Evolutionary conservation across 2,329 filamentous ascomycete genomes (phyloP).

Genomic region (Bisporella sp.): DNA sequence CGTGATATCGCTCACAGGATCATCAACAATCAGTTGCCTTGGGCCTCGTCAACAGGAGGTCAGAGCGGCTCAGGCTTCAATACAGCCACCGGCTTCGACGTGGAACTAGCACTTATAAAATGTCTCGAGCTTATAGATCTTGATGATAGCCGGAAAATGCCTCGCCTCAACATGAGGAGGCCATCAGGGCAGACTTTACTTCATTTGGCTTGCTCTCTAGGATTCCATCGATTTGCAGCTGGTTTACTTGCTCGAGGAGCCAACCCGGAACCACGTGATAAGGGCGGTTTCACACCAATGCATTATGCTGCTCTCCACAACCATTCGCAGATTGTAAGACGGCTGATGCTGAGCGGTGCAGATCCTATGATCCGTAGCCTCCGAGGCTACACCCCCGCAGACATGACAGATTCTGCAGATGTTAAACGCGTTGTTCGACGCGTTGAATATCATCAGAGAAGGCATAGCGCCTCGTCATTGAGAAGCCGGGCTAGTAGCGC

Average conservation of each 20-base stretch:
- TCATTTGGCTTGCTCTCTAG: slow-evolving; percentile 70
- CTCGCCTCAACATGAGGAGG: slow-evolving; percentile 58
- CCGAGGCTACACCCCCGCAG: slow-evolving; percentile 62
- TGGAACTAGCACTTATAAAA: slow-evolving; percentile 48
- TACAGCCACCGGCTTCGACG: slow-evolving; percentile 31
- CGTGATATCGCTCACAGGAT: slow-evolving; percentile 56
- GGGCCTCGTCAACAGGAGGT: slow-evolving; percentile 36
- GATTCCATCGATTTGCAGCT: slow-evolving; percentile 68
- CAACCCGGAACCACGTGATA: slow-evolving; percentile 67
- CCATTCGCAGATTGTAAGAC: slow-evolving; percentile 67
- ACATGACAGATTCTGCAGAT: slow-evolving; percentile 60
- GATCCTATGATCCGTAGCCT: slow-evolving; percentile 64
- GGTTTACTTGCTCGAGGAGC: slow-evolving; percentile 73
- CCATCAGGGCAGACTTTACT: slow-evolving; percentile 73
- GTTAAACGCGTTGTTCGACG: slow-evolving; percentile 58
- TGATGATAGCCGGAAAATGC: slow-evolving; percentile 62
- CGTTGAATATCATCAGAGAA: slow-evolving; percentile 55
- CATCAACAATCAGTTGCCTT: slow-evolving; percentile 40
- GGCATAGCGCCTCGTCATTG: slow-evolving; percentile 56
- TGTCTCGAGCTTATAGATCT: slow-evolving; percentile 74
- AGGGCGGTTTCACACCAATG: slow-evolving; percentile 73
- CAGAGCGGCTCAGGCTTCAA: slow-evolving; percentile 36
- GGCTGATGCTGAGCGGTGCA: slow-evolving; percentile 66
- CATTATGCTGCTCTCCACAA: slow-evolving; percentile 75
- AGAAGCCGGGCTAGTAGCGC: slow-evolving; percentile 58